Evolutionary conservation across 306 rosid species (phyloP), one percentile per base, ranked within the genome.

Genomic region (Begonia masoniana): DNA sequence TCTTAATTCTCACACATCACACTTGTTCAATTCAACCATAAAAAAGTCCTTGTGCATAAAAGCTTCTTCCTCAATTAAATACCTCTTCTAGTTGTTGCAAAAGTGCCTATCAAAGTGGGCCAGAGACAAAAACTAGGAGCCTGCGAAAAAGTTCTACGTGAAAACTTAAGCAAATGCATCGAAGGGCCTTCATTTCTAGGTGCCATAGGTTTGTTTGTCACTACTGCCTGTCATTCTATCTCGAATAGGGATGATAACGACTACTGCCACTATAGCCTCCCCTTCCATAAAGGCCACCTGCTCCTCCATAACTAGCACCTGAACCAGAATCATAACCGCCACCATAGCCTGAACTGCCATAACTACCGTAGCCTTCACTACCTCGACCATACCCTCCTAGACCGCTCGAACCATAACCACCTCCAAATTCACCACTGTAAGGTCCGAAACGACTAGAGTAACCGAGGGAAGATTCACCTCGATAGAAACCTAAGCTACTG

Each of bases 231-330:
- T 64, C 61, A 52, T 59, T 70, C 84, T 78, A 78, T 63, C 84
- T 74, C 39, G 75, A 63, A 47, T 78, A 78, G 47, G 84, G 84
- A 66, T 78, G 84, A 63, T 74, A 78, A 15, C 84, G 84, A 78
- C 84, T 74, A 78, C 61, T 71, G 75, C 84, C 76, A 78, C 70
- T 72, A 78, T 78, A 71, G 67, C 77, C 84, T 69, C 83, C 84
- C 63, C 83, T 77, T 59, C 83, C 84, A 71, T 78, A 74, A 15
- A 69, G 57, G 52, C 80, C 83, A 63, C 80, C 72, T 21, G 79
- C 74, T 61, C 83, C 83, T 19, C 74, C 83, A 64, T 78, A 78
- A 62, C 75, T 64, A 70, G 75, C 54, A 51, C 84, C 80, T 41
- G 80, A 69, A 48, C 73, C 77, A 10, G 84, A 70, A 31, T 74